A percentile compares a stretch with the other conserved stretches of the same genome.
Evolutionary conservation across 1,284 basidiomycete genomes (phyloP).

Genomic region (Lentinula novae-zelandiae): DNA sequence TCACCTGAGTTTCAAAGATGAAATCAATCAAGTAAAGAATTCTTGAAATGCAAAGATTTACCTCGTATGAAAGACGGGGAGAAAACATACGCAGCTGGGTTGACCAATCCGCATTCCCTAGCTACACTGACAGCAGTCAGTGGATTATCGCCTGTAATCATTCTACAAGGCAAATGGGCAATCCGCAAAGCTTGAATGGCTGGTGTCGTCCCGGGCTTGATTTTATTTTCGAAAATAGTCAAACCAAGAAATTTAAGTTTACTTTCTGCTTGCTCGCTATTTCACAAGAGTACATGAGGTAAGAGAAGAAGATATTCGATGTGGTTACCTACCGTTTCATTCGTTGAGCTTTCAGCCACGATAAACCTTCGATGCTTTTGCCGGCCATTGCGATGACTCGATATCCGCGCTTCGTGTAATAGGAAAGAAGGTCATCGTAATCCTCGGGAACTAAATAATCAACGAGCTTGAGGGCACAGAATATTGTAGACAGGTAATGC

Average conservation of each 20-base stretch:
- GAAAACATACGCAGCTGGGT: conserved; percentile 90
- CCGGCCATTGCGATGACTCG: conserved; percentile 98
- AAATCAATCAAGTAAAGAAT: not conserved
- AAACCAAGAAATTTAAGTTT: conserved; percentile 91
- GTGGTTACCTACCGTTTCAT: conserved; percentile 73
- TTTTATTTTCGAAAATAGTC: conserved; percentile 98
- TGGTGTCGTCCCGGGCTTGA: conserved; percentile 91
- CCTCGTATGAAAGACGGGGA: conserved; percentile 81
- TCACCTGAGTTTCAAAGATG: conserved; percentile 44
- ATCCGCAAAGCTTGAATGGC: conserved; percentile 87
- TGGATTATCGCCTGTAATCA: conserved; percentile 99
- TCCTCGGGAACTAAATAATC: conserved; percentile 79
- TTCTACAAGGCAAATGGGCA: conserved; percentile 92
- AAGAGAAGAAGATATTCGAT: not conserved
- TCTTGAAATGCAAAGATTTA: conserved; percentile 21
- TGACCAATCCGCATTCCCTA: conserved; percentile 90
- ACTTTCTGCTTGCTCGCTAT: conserved; percentile 91
- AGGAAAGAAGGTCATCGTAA: conserved; percentile 94
- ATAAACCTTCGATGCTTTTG: conserved; percentile 89
- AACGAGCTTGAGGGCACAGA: conserved; percentile 2
- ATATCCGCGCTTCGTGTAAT: conserved; percentile 97
- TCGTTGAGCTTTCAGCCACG: conserved; percentile 97
- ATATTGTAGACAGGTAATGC: conserved; percentile 27
- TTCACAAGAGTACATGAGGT: conserved; percentile 8
- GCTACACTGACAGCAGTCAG: conserved; percentile 97